Base-by-base conservation (phyloP, 352 stramenopile species). In the Phytopythium litorale region DNA sequence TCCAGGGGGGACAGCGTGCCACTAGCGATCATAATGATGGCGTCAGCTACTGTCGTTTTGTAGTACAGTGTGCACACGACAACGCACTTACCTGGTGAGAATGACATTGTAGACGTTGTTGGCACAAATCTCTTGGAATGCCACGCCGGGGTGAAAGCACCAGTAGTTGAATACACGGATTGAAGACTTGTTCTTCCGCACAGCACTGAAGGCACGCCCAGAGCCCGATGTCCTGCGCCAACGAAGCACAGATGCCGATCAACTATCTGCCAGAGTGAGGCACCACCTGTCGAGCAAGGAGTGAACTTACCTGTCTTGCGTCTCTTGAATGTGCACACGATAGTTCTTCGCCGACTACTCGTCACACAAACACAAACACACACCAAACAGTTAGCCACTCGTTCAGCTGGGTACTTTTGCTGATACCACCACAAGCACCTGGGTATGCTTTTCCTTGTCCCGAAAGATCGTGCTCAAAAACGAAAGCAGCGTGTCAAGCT, bases 61-160 rank as follows among this genome's bases (percentile, higher is more conserved):
- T 32, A 67, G 12, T n/a, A 21, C 8, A 46, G 51, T 7, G 60
- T 51, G 15, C 38, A 60, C 38, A 60, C 12, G 19, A 50, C 6
- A 43, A 16, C 12, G 15, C 49, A 54, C 62, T 28, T 61, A 92
- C 86, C 86, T 96, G 21, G 87, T 96, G 42, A 96, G 65, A 23
- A 94, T 89, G 43, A 96, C 73, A 52, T 94, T 96, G 72, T 94
- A 87, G 37, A 96, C 88, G 58, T 93, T 97, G 42, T 98, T 91
- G 38, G 81, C 79, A 38, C 81, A 85, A 21, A 99, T 89, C 69
- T 99, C 96, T 67, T 94, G 74, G 68, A 99, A 98, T 0, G 97
- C 96, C 1, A 99, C 82, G 11, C 93, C 91, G 12, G 97, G 97
- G 58, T 97, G 94, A 68, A 99, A 99, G 66, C 98, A 99, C 97